Base-by-base conservation (phyloP, 805 yeast species). In the Brettanomyces sp. region DNA sequence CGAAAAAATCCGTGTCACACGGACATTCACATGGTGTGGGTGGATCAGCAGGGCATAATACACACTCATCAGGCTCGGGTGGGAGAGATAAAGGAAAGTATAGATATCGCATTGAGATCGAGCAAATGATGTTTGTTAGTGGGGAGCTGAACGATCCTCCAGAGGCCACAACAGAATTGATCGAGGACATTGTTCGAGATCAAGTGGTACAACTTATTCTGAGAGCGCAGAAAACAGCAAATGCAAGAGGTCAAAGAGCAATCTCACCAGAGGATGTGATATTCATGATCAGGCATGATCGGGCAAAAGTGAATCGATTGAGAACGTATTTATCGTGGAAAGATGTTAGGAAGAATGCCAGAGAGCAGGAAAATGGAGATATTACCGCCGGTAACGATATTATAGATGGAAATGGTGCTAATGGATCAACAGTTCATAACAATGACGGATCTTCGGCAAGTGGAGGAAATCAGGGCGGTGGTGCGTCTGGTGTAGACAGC, bases 101-200 rank as follows among this genome's bases (percentile, higher is more conserved):
- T 67, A 80, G 82, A 59, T 93, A 91, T 64, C 72, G 95, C 47
- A 77, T 85, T 36, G 99, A 93, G 68, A 93, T 93, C 57, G 99
- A 93, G 65, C 93, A 86, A 69, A 93, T 93, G 99, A 93, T 93
- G 99, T 93, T 93, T 70, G 99, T 93, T 46, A 76, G 84, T 46
- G 99, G 99, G 3, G 98, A 93, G 62, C 79, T 93, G 0, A 85
- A 85, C 54, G 99, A 93, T 56, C 95, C 98, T 1, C 95, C 97
- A 0, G 75, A 83, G 13, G 95, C 86, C 52, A 87, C 97, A 0
- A 85, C 96, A 0, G 80, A 91, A n/a, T 66, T 93, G 45, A 88
- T 91, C 39, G 99, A 93, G 60, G 98, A 93, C 59, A 88, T 93
- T 41, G 98, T 93, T 2, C 73, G 95, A 40, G 93, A 93, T 1